Percentiles rank a stretch among this genome's conserved stretches.
Evolutionary conservation across 208 protist species (phyloP).

Genomic region (Entamoeba histolytica): DNA sequence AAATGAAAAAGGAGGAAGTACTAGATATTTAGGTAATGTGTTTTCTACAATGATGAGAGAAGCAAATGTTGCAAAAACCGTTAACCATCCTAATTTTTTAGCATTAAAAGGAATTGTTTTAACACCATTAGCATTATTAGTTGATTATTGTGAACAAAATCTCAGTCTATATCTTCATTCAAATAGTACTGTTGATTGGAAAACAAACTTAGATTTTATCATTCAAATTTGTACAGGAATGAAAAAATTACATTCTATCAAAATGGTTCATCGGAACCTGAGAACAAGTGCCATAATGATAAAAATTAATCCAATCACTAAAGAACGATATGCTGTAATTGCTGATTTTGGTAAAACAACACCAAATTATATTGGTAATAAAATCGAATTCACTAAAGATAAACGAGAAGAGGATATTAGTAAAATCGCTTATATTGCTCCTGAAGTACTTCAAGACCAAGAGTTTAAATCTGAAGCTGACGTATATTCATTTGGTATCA

Average conservation of each 20-base stretch:
- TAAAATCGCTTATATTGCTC: neutral
- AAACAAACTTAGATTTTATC: neutral
- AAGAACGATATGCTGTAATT: neutral
- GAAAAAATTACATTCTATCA: neutral
- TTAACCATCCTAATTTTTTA: neutral
- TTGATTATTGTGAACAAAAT: neutral
- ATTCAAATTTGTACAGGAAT: neutral
- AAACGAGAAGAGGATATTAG: neutral
- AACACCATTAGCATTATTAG: neutral
- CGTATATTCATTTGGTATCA: neutral
- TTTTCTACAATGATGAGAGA: neutral
- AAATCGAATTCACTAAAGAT: neutral
- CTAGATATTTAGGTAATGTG: neutral
- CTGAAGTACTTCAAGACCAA: neutral
- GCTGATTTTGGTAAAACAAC: neutral
- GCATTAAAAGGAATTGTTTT: neutral
- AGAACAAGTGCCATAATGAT: neutral
- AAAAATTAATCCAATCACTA: neutral
- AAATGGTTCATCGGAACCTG: neutral
- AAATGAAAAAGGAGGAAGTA: neutral
- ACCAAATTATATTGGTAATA: neutral
- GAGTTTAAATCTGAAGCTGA: neutral
- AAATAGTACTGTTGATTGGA: neutral
- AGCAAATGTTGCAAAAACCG: neutral
- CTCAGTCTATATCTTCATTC: neutral